Base-by-base conservation (phyloP, 2,329 filamentous ascomycete species). In the Cephalotrichum gorgonifer region DNA sequence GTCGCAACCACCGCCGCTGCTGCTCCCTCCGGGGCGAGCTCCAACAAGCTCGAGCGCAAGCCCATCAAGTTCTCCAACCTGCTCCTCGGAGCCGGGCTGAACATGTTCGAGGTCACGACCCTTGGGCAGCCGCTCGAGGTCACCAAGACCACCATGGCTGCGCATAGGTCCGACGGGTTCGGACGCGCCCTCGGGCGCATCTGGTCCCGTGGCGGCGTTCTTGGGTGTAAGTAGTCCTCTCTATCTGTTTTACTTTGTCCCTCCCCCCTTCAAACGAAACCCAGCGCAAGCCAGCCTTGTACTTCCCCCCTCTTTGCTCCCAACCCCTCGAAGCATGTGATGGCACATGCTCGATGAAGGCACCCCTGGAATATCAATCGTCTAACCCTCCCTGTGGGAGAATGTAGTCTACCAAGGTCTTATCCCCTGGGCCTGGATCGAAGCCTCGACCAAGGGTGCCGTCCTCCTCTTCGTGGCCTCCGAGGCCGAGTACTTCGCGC, bases 401-500 rank as follows among this genome's bases (percentile, higher is more conserved):
- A 20, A 5, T 9, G 56, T 64, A 97, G 91, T 96, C 77, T 98
- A 96, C 79, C 93, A 98, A 78, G 93, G 93, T 70, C 86, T 98
- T 61, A 97, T 98, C 68, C 93, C 93, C 56, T 96, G 91, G 91
- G 93, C 93, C 70, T 98, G 93, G 93, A 97, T 98, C 73, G 93
- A 98, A 80, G 93, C 93, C 66, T 97, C 91, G 64, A 97, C 93
- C 73, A 98, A 98, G 76, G 93, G 93, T 67, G 93, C 93, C 61
- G 93, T 98, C 60, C 86, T 98, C 64, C 87, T 98, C 69, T 98
- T 98, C 74, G 91, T 98, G 67, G 93, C 93, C 58, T 95, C 91
- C 61, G 93, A 98, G 73, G 91, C 89, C 71, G 93, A 98, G 70
- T 98, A 86, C 79, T 87, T 93, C 66, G 91, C 90, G 60, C 88